Evolutionary conservation across 371 early-diverging fungal species (phyloP), one percentile per base, ranked within the genome.

Genomic region (Mucor racemosus): DNA sequence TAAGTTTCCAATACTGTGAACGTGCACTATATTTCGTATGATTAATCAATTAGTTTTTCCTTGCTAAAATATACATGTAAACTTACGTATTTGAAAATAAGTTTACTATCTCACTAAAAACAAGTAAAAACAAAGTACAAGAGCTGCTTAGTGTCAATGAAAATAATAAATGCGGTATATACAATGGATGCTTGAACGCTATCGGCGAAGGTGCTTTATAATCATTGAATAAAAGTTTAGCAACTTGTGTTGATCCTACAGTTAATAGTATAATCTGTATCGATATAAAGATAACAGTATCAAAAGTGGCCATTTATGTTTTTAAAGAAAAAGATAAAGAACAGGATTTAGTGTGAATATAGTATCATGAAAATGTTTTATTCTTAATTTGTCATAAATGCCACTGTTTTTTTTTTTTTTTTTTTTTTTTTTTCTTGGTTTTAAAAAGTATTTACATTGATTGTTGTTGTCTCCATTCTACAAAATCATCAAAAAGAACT

Each of bases 81-180:
- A 42, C 81, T 66, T 84, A 91, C 93, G 86, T 83, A 69, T 84
- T 86, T 63, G 86, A 85, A 61, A 92, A 80, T 5, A 92, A 61
- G 3, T 88, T 88, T 33, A 82, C 78, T 60, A 96, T 94, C 65
- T 94, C 96, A 65, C 94, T 86, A 58, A 95, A 86, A 13, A 96
- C 84, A 50, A 95, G 84, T 67, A 94, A 84, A 69, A 96, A 92
- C 58, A 96, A 82, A 34, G 86, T 85, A 70, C 94, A 90, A 33
- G 92, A 88, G 65, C 86, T 84, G 34, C 92, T 88, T 54, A 95
- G 79, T n/a, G 92, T 90, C 15, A 89, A 69, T 5, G 94, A 86
- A 67, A 95, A 96, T n/a, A 91, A 73, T 11, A 86, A 64, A 53
- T 91, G 88, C 0, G 79, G 60, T 57, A 63, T 35, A 34, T 69